Conservation (phyloP, 1,284 basidiomycete species). For the Coriolopsis trogii region DNA sequence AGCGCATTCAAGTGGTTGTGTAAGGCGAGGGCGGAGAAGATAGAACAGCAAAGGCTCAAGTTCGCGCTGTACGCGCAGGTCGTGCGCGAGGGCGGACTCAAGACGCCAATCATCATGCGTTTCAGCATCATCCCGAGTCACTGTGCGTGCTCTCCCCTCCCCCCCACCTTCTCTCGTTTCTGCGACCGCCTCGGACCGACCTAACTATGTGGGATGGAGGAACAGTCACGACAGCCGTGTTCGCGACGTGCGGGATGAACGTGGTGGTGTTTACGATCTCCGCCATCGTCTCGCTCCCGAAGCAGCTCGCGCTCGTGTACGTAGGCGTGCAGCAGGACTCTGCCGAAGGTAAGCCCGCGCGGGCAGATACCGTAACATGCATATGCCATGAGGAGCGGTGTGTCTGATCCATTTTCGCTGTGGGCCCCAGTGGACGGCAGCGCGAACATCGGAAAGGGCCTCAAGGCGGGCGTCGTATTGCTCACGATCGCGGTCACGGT, state of each 20-base stretch:
- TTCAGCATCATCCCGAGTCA: constrained; percentile 80
- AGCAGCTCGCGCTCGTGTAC: constrained; percentile 76
- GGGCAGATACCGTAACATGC: background rate
- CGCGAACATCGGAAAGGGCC: constrained; percentile 42
- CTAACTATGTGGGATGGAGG: background rate
- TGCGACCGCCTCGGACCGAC: background rate
- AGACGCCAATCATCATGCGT: constrained; percentile 71
- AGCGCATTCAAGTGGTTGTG: constrained; percentile 70
- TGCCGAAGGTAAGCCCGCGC: background rate
- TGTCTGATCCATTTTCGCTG: background rate
- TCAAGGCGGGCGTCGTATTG: constrained; percentile 59
- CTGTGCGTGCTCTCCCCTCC: no score
- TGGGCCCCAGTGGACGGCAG: background rate
- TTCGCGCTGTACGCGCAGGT: constrained; percentile 81
- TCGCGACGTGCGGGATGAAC: constrained; percentile 79
- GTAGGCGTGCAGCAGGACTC: constrained; percentile 61
- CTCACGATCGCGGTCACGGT: constrained; percentile 73
- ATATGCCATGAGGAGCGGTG: background rate
- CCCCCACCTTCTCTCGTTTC: no score
- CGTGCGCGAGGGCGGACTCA: constrained; percentile 79
- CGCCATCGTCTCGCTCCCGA: constrained; percentile 76
- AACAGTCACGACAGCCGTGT: constrained; percentile 69
- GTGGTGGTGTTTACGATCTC: constrained; percentile 72
- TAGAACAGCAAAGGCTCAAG: constrained; percentile 67
- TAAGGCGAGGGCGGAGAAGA: constrained; percentile 64